Percentiles rank a stretch among this genome's conserved stretches.
These are phyloP conservation scores for Oryza australiensis DNA, from an alignment of 176 grass and related monocot species.

Conservation along the genomic window DNA sequence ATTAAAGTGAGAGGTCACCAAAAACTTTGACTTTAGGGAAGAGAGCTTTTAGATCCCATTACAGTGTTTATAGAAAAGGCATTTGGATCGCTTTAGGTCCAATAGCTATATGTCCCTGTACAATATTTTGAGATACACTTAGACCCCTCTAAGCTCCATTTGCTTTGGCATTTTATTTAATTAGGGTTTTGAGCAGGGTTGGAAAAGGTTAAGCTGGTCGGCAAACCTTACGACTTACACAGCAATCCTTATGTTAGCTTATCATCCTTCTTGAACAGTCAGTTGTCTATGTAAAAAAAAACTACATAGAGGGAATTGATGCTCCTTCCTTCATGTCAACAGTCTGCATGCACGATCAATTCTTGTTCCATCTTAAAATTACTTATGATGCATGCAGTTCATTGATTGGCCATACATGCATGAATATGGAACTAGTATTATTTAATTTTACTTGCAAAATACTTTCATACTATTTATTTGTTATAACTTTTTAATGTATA, in stretches of 20 bases:
- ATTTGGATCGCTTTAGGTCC: too few species aligned
- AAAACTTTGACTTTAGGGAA: background rate
- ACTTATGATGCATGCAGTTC: background rate
- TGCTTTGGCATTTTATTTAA: constrained; percentile 7
- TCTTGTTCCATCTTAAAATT: background rate
- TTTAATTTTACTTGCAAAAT: background rate
- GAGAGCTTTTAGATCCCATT: background rate
- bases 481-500: background rate
- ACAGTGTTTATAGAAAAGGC: too few species aligned
- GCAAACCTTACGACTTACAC: background rate
- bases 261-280: background rate
- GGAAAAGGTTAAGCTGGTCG: constrained; percentile 1
- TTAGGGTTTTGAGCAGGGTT: background rate
- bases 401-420: background rate
- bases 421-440: background rate
- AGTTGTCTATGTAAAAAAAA: background rate
- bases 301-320: constrained; percentile 4
- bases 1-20: background rate
- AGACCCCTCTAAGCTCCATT: background rate
- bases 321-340: background rate
- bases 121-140: background rate
- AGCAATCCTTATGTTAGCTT: constrained; percentile 7
- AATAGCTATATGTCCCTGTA: background rate
- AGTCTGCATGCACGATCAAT: constrained; percentile 1
- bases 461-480: background rate